Evolutionary conservation across 2,329 filamentous ascomycete species (phyloP), one percentile per base, ranked within the genome.

Genomic region (Stachybotrys chlorohalonatus): DNA sequence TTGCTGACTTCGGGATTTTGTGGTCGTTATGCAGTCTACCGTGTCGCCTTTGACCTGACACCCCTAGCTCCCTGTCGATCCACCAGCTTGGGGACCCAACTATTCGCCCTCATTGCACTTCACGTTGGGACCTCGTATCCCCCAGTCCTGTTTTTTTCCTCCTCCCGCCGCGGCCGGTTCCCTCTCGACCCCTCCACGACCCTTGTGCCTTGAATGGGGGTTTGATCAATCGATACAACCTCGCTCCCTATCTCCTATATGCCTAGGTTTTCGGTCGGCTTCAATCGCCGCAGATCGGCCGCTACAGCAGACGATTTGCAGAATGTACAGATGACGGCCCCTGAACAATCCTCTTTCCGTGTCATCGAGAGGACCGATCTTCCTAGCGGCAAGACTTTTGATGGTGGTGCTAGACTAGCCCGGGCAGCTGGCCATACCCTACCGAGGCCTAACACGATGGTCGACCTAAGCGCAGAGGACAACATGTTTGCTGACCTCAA

Each of bases 261-360:
- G 81, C 79, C 79, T 80, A 82, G 78, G 72, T 84, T 84, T 69
- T 78, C 79, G 58, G 78, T 79, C 66, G 72, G 76, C 58, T 84
- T 84, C 59, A 75, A 72, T 64, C 75, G 78, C 78, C 81, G 81
- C 75, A 83, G 79, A 73, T 81, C 80, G 58, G 76, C 77, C 74
- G 78, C 75, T 55, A 75, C 75, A 71, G 75, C 76, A 57, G 76
- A 80, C 59, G 79, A 77, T 59, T 68, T 78, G 58, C 77, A 80
- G 57, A 75, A 82, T 78, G 77, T 66, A 45, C 65, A 74, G 62
- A 63, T 74, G 68, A 58, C 60, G 13, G 68, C 73, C 58, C 63
- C 68, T 52, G 72, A 73, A 55, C 74, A 76, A 55, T 73, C 78
- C 17, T 83, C 81, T 2, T 84, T 84, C 64, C 77, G 81, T 52